Conservation (phyloP, 2,329 filamentous ascomycete genomes). For the Aspergillus fischeri region DNA sequence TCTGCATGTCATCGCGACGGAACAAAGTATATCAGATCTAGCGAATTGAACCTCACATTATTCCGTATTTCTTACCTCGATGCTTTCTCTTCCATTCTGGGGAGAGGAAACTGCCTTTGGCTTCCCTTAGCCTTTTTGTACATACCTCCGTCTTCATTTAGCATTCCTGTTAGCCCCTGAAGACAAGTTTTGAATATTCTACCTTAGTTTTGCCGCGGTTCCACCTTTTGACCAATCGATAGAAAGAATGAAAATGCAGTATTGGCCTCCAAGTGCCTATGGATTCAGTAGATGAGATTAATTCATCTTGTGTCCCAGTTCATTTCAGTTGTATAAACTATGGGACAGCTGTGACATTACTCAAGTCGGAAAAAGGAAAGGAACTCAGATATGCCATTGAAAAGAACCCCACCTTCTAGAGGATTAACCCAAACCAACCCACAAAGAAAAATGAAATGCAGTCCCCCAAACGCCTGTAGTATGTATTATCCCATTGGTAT, state of each 20-base stretch:
- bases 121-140: not conserved
- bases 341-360: not conserved
- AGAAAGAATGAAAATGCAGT: not conserved
- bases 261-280: not conserved
- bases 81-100: not conserved
- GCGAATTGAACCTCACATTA: not conserved
- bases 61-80: not conserved
- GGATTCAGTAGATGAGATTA: not conserved
- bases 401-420: not conserved
- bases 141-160: not conserved
- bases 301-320: not conserved
- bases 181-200: not conserved
- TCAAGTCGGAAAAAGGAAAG: not conserved
- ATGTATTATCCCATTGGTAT: not conserved
- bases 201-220: not conserved
- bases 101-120: not conserved
- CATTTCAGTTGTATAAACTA: not conserved
- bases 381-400: not conserved
- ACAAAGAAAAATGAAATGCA: not conserved
- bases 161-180: not conserved
- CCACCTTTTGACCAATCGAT: not conserved
- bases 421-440: not conserved
- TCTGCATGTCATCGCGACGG: not conserved
- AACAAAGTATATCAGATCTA: not conserved
- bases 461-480: not conserved